These are phyloP conservation scores for Rachicladosporium sp. DNA, from an alignment of 2,329 filamentous ascomycete genomes.

Conservation along the genomic window DNA sequence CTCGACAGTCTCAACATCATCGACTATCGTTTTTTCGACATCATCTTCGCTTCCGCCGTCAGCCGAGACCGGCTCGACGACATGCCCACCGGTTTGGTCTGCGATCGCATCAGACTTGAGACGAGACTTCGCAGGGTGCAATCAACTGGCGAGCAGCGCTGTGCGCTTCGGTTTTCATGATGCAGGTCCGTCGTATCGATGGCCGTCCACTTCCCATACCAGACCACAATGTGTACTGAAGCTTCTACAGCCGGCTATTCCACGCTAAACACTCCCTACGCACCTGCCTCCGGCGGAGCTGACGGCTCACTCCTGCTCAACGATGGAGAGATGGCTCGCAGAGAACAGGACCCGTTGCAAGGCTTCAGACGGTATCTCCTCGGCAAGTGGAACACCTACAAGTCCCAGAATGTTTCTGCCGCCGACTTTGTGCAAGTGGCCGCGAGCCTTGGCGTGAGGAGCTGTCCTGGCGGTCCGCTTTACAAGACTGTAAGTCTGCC, in stretches of 20 bases:
- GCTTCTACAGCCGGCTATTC: constrained; percentile 8
- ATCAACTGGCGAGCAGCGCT: constrained; percentile 8
- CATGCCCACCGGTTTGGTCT: constrained; percentile 9
- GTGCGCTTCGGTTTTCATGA: constrained; percentile 25
- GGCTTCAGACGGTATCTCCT: constrained; percentile 30
- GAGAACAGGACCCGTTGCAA: constrained; percentile 35
- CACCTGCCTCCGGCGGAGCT: constrained; percentile 24
- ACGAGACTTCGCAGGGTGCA: constrained; percentile 6
- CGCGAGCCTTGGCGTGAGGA: constrained; percentile 28
- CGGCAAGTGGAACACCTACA: constrained; percentile 23
- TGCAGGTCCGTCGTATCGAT: constrained; percentile 5
- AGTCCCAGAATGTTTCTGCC: constrained; percentile 26
- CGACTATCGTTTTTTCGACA: too few species aligned
- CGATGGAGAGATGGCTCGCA: constrained; percentile 24
- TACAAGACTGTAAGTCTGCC: constrained; percentile 5
- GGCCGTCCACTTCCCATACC: background rate
- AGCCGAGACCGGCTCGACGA: too few species aligned
- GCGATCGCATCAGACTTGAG: constrained; percentile 6
- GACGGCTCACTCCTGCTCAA: constrained; percentile 30
- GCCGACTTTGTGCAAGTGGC: constrained; percentile 45
- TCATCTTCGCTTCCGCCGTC: too few species aligned
- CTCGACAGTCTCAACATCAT: too few species aligned
- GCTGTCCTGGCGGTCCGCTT: constrained; percentile 10
- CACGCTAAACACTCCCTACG: constrained; percentile 7
- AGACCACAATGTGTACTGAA: background rate